Evolutionary conservation across 23 red algal genomes (phyloP).

Genomic region (Pyropia yezoensis): DNA sequence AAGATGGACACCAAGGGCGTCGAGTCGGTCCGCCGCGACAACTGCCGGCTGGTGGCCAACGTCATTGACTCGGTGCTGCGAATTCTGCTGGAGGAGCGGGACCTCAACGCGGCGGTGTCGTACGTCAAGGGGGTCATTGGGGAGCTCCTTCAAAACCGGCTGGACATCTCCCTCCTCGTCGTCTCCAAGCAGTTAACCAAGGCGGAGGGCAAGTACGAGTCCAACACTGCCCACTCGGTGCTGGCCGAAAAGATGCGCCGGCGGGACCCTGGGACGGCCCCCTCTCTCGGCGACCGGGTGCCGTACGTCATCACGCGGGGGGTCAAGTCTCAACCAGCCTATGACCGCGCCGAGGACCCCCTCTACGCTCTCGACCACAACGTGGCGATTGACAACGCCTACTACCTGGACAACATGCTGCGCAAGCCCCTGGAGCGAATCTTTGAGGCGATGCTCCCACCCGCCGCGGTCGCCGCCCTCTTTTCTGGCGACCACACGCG

Average conservation of each 20-base stretch:
- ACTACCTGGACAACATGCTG: constrained; percentile 99
- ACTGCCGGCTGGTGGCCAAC: constrained; percentile 98
- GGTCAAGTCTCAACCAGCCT: constrained; percentile 59
- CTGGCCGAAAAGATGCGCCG: constrained; percentile 86
- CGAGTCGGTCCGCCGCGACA: constrained; percentile 94
- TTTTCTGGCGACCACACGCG: constrained; percentile 94
- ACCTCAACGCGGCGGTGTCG: constrained; percentile 67
- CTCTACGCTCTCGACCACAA: constrained; percentile 84
- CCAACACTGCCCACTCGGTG: constrained; percentile 84
- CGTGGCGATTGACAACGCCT: constrained; percentile 84
- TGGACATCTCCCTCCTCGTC: constrained; percentile 93
- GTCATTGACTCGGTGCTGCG: constrained; percentile 72
- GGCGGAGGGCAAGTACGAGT: constrained; percentile 67
- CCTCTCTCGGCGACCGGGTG: constrained; percentile 86
- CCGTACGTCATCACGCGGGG: constrained; percentile 90
- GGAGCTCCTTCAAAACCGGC: constrained; percentile 90
- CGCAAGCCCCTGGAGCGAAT: constrained; percentile 96
- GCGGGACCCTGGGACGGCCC: constrained; percentile 80
- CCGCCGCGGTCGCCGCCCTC: constrained; percentile 28
- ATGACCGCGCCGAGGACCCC: constrained; percentile 91
- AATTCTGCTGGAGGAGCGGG: constrained; percentile 68
- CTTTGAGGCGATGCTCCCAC: constrained; percentile 63
- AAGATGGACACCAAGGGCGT: constrained; percentile 99
- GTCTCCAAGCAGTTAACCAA: constrained; percentile 86
- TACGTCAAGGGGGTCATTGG: constrained; percentile 81